Conservation (phyloP, 2,329 filamentous ascomycete genomes). For the Penicillium corylophilum region DNA sequence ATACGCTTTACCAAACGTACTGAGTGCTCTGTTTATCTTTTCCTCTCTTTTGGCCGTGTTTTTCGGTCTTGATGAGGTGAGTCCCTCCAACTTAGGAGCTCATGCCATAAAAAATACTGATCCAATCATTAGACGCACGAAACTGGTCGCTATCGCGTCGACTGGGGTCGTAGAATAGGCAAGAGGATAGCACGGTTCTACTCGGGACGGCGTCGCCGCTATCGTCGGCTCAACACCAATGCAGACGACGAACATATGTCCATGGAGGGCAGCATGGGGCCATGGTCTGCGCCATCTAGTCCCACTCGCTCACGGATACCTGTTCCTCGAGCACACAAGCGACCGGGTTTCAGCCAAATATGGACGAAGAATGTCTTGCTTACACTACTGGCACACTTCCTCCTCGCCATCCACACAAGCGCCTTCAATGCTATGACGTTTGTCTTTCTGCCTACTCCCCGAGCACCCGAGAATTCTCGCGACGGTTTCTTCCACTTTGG, state of each 20-base stretch:
- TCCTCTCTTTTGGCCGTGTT: slow-evolving; percentile 56
- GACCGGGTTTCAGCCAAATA: slow-evolving; percentile 50
- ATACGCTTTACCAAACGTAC: slow-evolving; percentile 67
- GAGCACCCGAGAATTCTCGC: slow-evolving; percentile 48
- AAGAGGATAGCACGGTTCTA: slow-evolving; percentile 32
- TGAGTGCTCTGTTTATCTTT: slow-evolving; percentile 62
- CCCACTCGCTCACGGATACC: slow-evolving; percentile 23
- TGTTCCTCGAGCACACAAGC: slow-evolving; percentile 42
- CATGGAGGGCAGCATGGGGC: slow-evolving; percentile 28
- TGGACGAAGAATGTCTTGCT: slow-evolving; percentile 57
- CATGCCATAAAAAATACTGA: neutral
- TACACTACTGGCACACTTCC: slow-evolving; percentile 62
- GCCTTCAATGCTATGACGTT: slow-evolving; percentile 76
- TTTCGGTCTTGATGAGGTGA: slow-evolving; percentile 66
- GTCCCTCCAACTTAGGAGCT: slow-evolving; percentile 1
- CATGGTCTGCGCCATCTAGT: slow-evolving; percentile 28
- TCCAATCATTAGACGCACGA: slow-evolving; percentile 33
- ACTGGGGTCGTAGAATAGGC: slow-evolving; percentile 44
- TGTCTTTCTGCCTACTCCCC: slow-evolving; percentile 72
- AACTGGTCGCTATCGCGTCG: slow-evolving; percentile 37
- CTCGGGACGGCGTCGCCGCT: slow-evolving; percentile 30
- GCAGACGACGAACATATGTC: slow-evolving; percentile 34
- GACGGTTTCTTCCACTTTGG: slow-evolving; percentile 57
- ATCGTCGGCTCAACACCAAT: slow-evolving; percentile 34
- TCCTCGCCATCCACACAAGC: slow-evolving; percentile 71